Evolutionary conservation across 129 eudicot genomes (phyloP).

Genomic region (Artemisia annua): DNA sequence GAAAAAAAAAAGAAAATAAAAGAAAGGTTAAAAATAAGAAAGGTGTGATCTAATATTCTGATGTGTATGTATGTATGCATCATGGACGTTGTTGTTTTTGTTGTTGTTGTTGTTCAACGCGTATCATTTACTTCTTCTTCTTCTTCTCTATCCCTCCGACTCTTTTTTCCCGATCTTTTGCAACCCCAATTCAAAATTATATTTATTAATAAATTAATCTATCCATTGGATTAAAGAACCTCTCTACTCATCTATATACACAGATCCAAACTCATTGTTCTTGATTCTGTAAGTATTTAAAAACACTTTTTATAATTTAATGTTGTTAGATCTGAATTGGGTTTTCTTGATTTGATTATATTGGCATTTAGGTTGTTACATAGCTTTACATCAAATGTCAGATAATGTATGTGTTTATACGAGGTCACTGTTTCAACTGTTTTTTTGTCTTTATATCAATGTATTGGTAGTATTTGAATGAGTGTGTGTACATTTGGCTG

Average conservation of each 20-base stretch:
- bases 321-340: conserved; percentile 28
- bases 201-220: too few relatives aligned
- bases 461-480: too few relatives aligned
- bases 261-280: conserved; percentile 38
- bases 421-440: too few relatives aligned
- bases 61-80: neutral
- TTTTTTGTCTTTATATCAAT: too few relatives aligned
- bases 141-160: conserved; percentile 33
- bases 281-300: conserved; percentile 37
- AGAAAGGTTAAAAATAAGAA: conserved; percentile 31
- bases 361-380: neutral
- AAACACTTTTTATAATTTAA: neutral
- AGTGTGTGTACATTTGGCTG: too few relatives aligned
- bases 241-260: neutral
- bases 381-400: too few relatives aligned
- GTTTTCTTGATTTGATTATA: conserved; percentile 22
- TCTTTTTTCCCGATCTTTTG: conserved; percentile 27
- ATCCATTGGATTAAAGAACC: too few relatives aligned
- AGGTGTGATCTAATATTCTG: conserved; percentile 16
- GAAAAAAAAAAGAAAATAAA: neutral
- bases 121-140: conserved; percentile 18
- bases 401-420: too few relatives aligned
- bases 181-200: too few relatives aligned
- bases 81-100: neutral
- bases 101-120: conserved; percentile 30